phyloP scores from a whole-genome alignment of 495 filamentous ascomycete genomes.

The Aspergillus sclerotiicarbonarius region DNA sequence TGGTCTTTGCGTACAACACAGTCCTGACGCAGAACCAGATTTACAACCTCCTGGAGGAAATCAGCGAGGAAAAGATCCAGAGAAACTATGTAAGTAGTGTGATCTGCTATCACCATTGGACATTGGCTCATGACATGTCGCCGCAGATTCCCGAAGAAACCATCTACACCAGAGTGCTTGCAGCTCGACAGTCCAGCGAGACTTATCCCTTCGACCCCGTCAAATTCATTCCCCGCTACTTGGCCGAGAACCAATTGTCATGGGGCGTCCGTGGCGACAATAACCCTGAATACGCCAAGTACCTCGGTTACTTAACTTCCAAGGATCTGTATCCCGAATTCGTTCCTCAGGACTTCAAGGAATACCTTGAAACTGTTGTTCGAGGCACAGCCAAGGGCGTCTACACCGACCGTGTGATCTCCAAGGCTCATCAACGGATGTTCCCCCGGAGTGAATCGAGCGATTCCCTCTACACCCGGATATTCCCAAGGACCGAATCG shows the following conservation, averaged over 20 bases:
- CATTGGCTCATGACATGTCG: conserved; percentile 15
- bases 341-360: conserved; percentile 37
- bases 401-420: conserved; percentile 44
- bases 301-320: conserved; percentile 56
- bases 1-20: conserved; percentile 53
- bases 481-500: conserved; percentile 44
- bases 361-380: conserved; percentile 42
- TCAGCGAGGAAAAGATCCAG: conserved; percentile 54
- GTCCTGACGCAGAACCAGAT: conserved; percentile 50
- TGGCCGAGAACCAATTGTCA: conserved; percentile 50
- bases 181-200: conserved; percentile 45
- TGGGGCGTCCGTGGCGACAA: conserved; percentile 58
- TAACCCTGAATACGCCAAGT: conserved; percentile 54
- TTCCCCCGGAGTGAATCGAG: conserved; percentile 46
- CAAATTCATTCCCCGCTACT: conserved; percentile 41
- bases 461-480: conserved; percentile 42
- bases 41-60: conserved; percentile 47
- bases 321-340: conserved; percentile 59
- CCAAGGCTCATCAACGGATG: conserved; percentile 42
- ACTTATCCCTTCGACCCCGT: conserved; percentile 48
- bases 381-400: conserved; percentile 43
- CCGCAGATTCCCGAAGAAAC: conserved; percentile 41
- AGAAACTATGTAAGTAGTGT: conserved; percentile 48
- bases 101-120: background rate
- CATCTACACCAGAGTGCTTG: conserved; percentile 42